Evolutionary conservation across 2,329 filamentous ascomycete genomes (phyloP), one percentile per base, ranked within the genome.

Genomic region (Simplicillium aogashimaense): DNA sequence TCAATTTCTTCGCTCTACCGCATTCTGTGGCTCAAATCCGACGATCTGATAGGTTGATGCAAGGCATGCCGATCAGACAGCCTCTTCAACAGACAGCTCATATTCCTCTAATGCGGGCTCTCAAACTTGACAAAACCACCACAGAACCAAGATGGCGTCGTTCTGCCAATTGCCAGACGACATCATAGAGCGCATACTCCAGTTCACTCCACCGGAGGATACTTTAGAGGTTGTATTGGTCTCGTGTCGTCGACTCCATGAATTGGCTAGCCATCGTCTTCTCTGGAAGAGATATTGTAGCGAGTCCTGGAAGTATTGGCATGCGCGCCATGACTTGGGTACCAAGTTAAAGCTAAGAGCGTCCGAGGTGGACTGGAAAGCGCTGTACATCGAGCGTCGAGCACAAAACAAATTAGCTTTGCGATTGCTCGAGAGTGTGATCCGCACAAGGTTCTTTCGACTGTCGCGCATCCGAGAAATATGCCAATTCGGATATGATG

Each of bases 241-340:
- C 18, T 69, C 83, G 10, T 86, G 76, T 16, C 76, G 67, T 48
- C 76, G 78, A 43, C 72, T 90, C 50, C 66, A 77, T 50, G 66
- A 69, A 36, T 66, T 94, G 41, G 74, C 78, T 31, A 78, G 80
- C 49, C 82, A 86, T 43, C 78, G 81, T 7, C 65, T 89, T 18
- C 69, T 95, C 39, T 97, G 92, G 90, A 80, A 79, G 46, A 63
- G 75, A 51, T 77, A 90, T 56, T 97, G 92, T 59, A 60, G 65
- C 40, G 61, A 62, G 29, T 66, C 69, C 41, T 95, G 88, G 64
- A 71, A 61, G 41, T 86, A 80, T 60, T 98, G 92, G 92, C 72
- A 83, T 44, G 59, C 70, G 3, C 64, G 67, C 34, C 83, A 88
- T 60, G 61, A 66, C n/a, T 66, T 88, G 35, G 47, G 58, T 28